Base-by-base conservation (phyloP, 495 filamentous ascomycete genomes). In the Penicillium pulvis region DNA sequence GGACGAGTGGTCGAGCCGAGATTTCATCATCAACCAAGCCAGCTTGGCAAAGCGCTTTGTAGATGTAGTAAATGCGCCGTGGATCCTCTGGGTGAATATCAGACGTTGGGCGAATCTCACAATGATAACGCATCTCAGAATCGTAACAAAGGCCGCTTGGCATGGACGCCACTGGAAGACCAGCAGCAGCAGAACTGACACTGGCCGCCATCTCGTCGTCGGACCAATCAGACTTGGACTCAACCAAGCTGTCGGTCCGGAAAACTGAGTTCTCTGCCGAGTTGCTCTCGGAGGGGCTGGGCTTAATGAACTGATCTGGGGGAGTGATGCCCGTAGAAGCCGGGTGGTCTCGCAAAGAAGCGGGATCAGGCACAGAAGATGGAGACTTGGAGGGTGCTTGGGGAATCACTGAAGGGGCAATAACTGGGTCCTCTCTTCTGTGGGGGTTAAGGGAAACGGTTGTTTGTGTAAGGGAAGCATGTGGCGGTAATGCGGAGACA, bases 31-130 rank as follows among this genome's bases (percentile, higher is more conserved):
- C 78, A 17, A 96, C 81, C 14, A 99, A 81, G 2, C 90, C 92
- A 49, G 87, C 87, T 58, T 84, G 76, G 64, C 87, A 90, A 51
- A 99, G 85, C 20, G 86, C 89, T 57, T 89, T 85, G 83, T 91
- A 95, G 60, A 99, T 99, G 62, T 86, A 85, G 51, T 88, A 88
- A 51, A 98, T 97, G 6, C 94, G 84, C 26, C 90, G 81, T 0
- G 95, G 95, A 61, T 98, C 92, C 73, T 99, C 94, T 1, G 95
- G 94, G 61, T 99, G 94, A 56, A 91, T 85, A 17, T 93, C 90
- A 43, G 79, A 45, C 70, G 79, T 64, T 67, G 81, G 81, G 73
- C 89, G 84, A 6, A 91, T 82, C 64, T 96, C 95, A 36, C 87
- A 87, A 66, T 98, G 94, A 59, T 89, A 87, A 52, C 92, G 90